Conservation (phyloP, 78 protist species). For the Polysphondylium violaceum region DNA sequence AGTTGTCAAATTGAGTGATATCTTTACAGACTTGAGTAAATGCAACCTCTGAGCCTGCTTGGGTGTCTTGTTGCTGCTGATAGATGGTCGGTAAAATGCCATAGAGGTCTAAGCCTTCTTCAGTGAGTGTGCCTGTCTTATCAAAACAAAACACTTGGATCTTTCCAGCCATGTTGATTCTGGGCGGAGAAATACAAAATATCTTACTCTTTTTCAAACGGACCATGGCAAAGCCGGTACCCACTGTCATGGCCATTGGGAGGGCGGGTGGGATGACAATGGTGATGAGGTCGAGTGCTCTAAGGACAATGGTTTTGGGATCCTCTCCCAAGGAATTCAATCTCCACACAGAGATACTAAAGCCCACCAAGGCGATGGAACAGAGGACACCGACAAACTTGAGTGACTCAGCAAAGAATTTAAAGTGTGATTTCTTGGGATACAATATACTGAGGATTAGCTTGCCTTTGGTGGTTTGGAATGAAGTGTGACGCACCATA, state of each 20-base stretch:
- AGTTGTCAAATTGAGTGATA: neutral
- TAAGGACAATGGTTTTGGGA: conserved; percentile 18
- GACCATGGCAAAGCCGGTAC: conserved; percentile 80
- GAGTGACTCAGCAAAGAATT: conserved; percentile 87
- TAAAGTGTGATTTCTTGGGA: conserved; percentile 84
- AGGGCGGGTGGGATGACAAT: conserved; percentile 93
- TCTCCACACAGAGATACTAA: conserved; percentile 41
- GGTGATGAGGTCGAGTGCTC: conserved; percentile 91
- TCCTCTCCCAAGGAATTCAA: neutral
- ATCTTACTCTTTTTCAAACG: conserved; percentile 71
- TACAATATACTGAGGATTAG: conserved; percentile 83
- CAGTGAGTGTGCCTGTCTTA: conserved; percentile 97
- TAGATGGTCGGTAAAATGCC: conserved; percentile 58
- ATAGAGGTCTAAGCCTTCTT: conserved; percentile 90
- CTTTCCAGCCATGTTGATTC: conserved; percentile 89
- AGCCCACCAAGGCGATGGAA: conserved; percentile 65
- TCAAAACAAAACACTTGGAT: conserved; percentile 88
- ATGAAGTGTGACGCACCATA: conserved; percentile 78
- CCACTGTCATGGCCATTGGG: conserved; percentile 93
- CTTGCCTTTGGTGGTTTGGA: conserved; percentile 88
- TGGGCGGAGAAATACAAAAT: conserved; percentile 86
- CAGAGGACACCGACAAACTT: conserved; percentile 81
- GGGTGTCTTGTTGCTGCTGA: neutral
- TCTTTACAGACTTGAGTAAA: neutral
- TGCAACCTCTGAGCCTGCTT: neutral